Evolutionary conservation across 2,329 filamentous ascomycete genomes (phyloP).

Genomic region (Stachybotrys elegans): DNA sequence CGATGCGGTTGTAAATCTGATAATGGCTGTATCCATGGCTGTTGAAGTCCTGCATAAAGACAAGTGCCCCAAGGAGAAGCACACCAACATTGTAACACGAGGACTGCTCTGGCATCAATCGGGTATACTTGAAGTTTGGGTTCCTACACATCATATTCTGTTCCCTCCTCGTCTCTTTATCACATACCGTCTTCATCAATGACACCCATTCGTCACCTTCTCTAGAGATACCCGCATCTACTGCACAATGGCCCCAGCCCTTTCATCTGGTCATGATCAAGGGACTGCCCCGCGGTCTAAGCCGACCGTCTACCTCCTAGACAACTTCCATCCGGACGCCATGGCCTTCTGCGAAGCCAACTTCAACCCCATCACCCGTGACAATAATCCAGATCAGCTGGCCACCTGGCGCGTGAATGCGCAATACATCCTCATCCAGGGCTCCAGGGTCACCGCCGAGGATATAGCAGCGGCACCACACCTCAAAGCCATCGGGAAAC

Average conservation of each 20-base stretch:
- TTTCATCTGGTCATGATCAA: not conserved
- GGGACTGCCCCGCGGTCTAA: slow-evolving; percentile 12
- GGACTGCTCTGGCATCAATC: no score
- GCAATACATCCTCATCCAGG: slow-evolving; percentile 31
- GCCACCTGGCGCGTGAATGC: slow-evolving; percentile 35
- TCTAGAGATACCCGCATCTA: not conserved
- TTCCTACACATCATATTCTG: no score
- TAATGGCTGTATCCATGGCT: no score
- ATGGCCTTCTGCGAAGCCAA: slow-evolving; percentile 25
- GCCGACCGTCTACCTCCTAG: slow-evolving; percentile 34
- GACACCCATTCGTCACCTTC: no score
- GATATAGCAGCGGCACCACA: slow-evolving; percentile 30
- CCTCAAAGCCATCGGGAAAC: slow-evolving; percentile 38
- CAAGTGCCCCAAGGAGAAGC: not conserved
- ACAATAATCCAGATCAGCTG: no score
- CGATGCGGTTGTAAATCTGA: no score
- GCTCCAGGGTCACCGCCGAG: slow-evolving; percentile 28
- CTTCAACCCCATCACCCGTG: slow-evolving; percentile 35
- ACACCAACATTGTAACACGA: no score
- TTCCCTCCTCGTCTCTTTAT: no score
- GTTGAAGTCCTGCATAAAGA: not conserved
- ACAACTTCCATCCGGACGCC: slow-evolving; percentile 31
- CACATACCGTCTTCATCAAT: no score
- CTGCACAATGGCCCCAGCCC: not conserved
- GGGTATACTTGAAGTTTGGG: no score